Base-by-base conservation (phyloP, 2,329 filamentous ascomycete genomes). In the Penicillium sp. region DNA sequence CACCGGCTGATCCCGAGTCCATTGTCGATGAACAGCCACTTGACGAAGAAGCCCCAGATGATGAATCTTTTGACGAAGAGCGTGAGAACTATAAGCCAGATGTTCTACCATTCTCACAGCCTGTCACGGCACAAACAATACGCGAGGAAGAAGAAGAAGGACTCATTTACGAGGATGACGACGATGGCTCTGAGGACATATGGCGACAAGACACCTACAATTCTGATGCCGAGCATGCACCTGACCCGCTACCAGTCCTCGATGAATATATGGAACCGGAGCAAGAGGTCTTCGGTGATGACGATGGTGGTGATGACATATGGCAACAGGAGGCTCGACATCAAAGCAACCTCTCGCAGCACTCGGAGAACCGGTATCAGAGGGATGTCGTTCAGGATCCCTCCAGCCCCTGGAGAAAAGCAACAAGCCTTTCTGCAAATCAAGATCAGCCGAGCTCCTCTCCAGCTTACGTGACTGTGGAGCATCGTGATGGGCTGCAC, bases 251-350 rank as follows among this genome's bases (percentile, higher is more conserved):
- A 10, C 24, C 35, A 24, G 9, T 27, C 4, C 31, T 33, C 33
- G 36, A 60, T 22, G 51, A 50, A n/a, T 60, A 58, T 46, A 44
- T 44, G 33, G 60, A 67, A 13, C 52, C 54, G 33, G 60, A 68
- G 22, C 37, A 54, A 24, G 62, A 60, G 22, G 56, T 62, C 7
- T 50, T 65, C 3, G 61, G 63, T 11, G 66, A 68, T 11, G 70
- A 72, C 16, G 76, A 75, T 40, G 77, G 72, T 14, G 76, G 75
- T 56, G 76, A 75, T 52, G 79, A 82, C 54, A 81, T 81, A 31
- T 82, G 79, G 79, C 78, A 81, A 61, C 74, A 77, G 62, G 76
- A 79, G 63, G 75, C 77, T 41, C 68, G 70, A n/a, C 73, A 78
- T 50, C 69, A 74, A 43, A 75, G 71, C 43, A 66, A 71, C 19